Base-by-base conservation (phyloP, 2,329 filamentous ascomycete species). In the Myriosclerotinia curreyana region DNA sequence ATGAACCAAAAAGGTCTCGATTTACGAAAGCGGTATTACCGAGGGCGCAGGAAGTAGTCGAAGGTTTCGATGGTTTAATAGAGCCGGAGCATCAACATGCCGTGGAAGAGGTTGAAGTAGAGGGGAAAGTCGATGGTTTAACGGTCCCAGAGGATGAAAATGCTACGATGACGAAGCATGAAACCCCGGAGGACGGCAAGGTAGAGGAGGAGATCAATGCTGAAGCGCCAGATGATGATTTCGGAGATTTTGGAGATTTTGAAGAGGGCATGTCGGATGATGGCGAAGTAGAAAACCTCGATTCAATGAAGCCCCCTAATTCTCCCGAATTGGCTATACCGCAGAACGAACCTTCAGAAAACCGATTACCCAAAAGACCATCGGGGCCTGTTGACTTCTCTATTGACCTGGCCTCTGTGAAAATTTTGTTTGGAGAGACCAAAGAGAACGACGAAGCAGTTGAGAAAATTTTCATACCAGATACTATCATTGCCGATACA, bases 231-330 rank as follows among this genome's bases (percentile, higher is more conserved):
- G 68, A 71, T n/a, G 60, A 67, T 15, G 72, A 74, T 31, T 76
- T 76, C 67, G 75, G 74, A 15, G 75, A 76, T 62, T 77, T 76
- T 67, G 75, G 74, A n/a, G 75, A 77, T 62, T 77, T 76, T 66
- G 75, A 74, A 63, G 74, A 75, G 59, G 73, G 70, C 1, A 59
- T 69, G 20, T 74, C 71, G 4, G 70, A 72, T 28, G 42, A 48
- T 51, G 66, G 65, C 40, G 62, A 68, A 17, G 64, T 65, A 11
- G 69, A 68, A 44, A 22, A 20, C 28, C 36, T 54, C 12, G 31
- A 52, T 31, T 44, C 46, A 11, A 15, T 36, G 14, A 46, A 62
- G 20, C 7, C 17, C 15, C 15, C 52, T 36, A 28, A n/a, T 42
- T 51, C 44, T 14, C 8, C 36, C 17, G 55, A 58, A 36, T 22